Conservation (phyloP, 106 monocot species). For the Phalaenopsis equestris region DNA sequence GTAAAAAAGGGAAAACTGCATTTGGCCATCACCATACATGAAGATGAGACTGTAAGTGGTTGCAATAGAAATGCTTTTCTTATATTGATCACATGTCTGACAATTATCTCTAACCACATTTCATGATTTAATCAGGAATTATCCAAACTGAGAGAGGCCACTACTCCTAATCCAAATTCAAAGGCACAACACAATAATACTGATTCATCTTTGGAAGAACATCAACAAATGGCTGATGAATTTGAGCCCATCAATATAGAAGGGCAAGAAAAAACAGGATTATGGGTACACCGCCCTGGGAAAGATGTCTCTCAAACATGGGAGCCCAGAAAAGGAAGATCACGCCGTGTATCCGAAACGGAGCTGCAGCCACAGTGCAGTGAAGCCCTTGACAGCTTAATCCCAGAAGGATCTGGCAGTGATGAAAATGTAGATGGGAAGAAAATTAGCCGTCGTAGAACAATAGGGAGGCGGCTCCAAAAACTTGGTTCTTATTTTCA, state of each 20-base stretch:
- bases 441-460: constrained; percentile 12
- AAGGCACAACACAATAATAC: constrained; percentile 5
- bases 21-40: constrained; percentile 70
- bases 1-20: constrained; percentile 76
- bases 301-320: constrained; percentile 17
- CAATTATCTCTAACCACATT: too few relatives aligned
- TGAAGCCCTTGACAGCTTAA: constrained; percentile 16
- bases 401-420: constrained; percentile 11
- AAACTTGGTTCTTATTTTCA: constrained; percentile 31
- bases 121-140: background rate
- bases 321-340: constrained; percentile 20
- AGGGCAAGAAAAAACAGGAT: constrained; percentile 24
- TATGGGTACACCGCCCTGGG: constrained; percentile 19
- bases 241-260: constrained; percentile 19
- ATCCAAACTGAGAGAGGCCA: background rate
- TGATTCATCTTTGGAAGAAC: constrained; percentile 6
- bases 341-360: constrained; percentile 4
- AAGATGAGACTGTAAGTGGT: constrained; percentile 29
- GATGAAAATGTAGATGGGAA: constrained; percentile 9
- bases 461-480: constrained; percentile 24
- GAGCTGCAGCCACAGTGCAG: constrained; percentile 11
- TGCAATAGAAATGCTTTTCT: background rate
- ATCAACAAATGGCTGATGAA: constrained; percentile 6
- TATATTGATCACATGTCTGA: background rate
- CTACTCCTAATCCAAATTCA: background rate